Percentiles rank a stretch among this genome's conserved stretches.
Evolutionary conservation across 2,329 filamentous ascomycete species (phyloP).

Genomic region (Juglanconis oblonga): DNA sequence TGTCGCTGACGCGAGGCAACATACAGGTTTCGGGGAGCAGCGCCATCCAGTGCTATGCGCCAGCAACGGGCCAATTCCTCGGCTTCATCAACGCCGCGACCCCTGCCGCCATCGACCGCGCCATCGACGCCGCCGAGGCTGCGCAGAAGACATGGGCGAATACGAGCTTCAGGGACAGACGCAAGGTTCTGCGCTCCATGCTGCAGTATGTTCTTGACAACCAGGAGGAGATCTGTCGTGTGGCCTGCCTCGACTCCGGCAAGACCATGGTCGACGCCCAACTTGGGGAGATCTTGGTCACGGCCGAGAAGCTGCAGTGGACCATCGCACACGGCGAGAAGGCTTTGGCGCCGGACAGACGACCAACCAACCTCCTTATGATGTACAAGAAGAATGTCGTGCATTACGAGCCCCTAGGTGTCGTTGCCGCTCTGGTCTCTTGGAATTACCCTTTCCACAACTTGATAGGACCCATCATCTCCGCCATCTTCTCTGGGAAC

Average conservation of each 20-base stretch:
- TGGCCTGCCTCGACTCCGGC: constrained; percentile 87
- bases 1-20: constrained; percentile 16
- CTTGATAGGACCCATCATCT: constrained; percentile 23
- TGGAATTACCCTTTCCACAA: constrained; percentile 99
- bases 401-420: constrained; percentile 85
- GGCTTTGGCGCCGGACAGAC: constrained; percentile 65
- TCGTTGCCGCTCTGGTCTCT: constrained; percentile 87
- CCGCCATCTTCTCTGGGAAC: constrained; percentile 56
- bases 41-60: constrained; percentile 80
- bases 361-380: constrained; percentile 91
- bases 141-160: constrained; percentile 76
- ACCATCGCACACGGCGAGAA: constrained; percentile 86
- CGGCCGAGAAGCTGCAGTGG: constrained; percentile 91
- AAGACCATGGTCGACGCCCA: constrained; percentile 95
- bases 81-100: constrained; percentile 77
- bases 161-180: constrained; percentile 74
- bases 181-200: constrained; percentile 76
- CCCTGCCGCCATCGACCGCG: constrained; percentile 72
- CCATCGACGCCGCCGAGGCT: constrained; percentile 67
- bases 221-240: constrained; percentile 79
- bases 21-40: constrained; percentile 56
- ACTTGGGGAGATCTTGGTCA: constrained; percentile 92
- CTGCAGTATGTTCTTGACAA: constrained; percentile 83
- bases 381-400: constrained; percentile 92
- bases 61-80: constrained; percentile 82